A percentile compares a stretch with the other conserved stretches of the same genome.
Conservation (phyloP, 768 basidiomycete species). For the Lentinula sp. region DNA sequence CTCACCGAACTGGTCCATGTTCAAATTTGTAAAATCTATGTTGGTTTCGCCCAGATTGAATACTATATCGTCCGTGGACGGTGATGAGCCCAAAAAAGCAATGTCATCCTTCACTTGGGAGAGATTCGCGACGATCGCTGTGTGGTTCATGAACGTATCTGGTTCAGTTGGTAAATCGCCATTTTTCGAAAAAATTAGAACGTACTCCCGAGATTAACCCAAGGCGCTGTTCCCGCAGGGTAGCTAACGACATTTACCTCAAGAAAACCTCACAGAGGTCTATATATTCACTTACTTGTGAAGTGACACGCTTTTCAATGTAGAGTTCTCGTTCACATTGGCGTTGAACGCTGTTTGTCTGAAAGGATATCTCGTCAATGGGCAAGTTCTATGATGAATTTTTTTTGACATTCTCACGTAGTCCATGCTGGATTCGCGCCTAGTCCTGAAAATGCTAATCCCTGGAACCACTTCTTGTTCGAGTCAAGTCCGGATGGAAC, state of each 20-base stretch:
- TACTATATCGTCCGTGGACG: background rate
- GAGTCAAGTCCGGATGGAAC: background rate
- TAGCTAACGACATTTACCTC: background rate
- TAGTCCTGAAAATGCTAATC: background rate
- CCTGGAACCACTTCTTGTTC: constrained; percentile 2
- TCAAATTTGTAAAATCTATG: background rate
- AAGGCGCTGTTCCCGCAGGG: background rate
- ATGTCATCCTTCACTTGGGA: background rate
- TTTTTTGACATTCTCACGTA: background rate
- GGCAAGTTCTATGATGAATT: background rate
- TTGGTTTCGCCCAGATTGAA: constrained; percentile 2
- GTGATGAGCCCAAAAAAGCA: background rate
- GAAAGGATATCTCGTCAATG: background rate
- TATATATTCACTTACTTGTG: background rate
- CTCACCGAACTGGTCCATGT: constrained; percentile 4
- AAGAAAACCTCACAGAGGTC: background rate
- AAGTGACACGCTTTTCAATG: background rate
- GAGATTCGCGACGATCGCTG: constrained; percentile 1
- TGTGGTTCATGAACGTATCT: constrained; percentile 5
- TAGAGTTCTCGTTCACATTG: background rate
- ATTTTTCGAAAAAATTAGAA: background rate
- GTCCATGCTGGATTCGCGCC: constrained; percentile 1
- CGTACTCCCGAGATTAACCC: constrained; percentile 3
- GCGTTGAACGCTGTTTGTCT: constrained; percentile 2
- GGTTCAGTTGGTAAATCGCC: too few relatives aligned